Base-by-base conservation (phyloP, 305 asterid genomes). In the Fraxinus ornus region DNA sequence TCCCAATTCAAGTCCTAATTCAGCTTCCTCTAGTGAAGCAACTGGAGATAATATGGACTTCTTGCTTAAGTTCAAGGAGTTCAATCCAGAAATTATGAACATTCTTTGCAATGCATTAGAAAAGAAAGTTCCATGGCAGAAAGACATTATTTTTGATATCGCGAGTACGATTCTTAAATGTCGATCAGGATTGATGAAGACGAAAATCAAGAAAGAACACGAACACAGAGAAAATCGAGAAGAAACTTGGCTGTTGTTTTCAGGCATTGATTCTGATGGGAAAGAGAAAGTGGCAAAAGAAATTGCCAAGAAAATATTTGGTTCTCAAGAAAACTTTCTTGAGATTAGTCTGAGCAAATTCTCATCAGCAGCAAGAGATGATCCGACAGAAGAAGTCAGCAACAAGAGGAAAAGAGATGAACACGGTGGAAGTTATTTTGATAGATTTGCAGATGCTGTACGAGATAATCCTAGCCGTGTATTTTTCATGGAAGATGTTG, bases 11-110 rank as follows among this genome's bases (percentile, higher is more conserved):
- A 94, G 99, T 83, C 98, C 99, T 3, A 95, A 95, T 41, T 95
- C 99, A 12, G 98, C 99, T 81, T 94, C 99, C 13, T 95, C 97
- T 0, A 95, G 99, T 77, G 99, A 94, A 88, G 97, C 97, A 70
- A 95, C 91, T 52, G 93, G 86, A n/a, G 89, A 90, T 79, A 70
- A 64, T 5, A 26, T 86, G 87, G 88, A 87, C 62, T 79, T 80
- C 39, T 41, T 80, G 12, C 84, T 82, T 17, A 88, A 77, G 41
- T 89, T 91, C 86, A 86, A 79, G 64, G 89, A 88, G 49, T 73
- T 87, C 55, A 89, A 82, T 78, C 47, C 88, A 1, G 95, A 93
- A 13, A 90, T 86, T 74, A 83, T 86, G 35, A 79, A 82, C 3
- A 82, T 85, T 76, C 88, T 94, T 76, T 79, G 89, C 75, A 64